phyloP scores from a whole-genome alignment of 352 stramenopile species.

The Globisporangium carolinianum region DNA sequence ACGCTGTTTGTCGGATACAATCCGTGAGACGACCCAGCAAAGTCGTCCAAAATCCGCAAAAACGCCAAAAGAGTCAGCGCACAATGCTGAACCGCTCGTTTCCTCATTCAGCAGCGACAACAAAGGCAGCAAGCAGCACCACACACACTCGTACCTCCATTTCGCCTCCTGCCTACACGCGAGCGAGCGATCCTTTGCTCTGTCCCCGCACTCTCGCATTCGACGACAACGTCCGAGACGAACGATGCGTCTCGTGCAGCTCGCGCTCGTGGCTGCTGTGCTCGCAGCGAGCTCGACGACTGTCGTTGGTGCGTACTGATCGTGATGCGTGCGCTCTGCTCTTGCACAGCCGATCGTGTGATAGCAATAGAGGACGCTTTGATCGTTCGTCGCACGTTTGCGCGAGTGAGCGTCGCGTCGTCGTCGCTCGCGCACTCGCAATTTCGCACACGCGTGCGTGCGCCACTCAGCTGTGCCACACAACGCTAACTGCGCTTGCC shows the following conservation, averaged over 20 bases:
- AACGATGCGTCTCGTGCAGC: conserved; percentile 6
- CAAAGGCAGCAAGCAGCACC: neutral
- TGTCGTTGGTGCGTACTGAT: conserved; percentile 8
- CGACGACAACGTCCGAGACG: too few relatives aligned
- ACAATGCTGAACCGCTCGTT: too few relatives aligned
- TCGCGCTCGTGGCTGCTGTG: conserved; percentile 1
- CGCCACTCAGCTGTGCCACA: neutral
- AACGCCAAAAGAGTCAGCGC: too few relatives aligned
- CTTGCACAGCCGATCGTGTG: conserved; percentile 2
- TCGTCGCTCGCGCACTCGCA: neutral
- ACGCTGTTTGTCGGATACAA: too few relatives aligned
- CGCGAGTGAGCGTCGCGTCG: conserved; percentile 1
- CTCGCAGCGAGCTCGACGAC: conserved; percentile 3
- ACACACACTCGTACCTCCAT: too few relatives aligned
- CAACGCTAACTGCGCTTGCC: neutral
- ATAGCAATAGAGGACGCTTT: neutral
- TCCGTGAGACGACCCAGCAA: too few relatives aligned
- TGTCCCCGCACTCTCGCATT: too few relatives aligned
- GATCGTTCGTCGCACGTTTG: neutral
- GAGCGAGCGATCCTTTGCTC: neutral
- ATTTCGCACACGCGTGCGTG: neutral
- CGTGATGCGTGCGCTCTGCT: neutral
- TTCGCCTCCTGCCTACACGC: neutral
- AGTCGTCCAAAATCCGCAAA: too few relatives aligned
- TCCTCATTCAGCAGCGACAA: too few relatives aligned